A percentile compares a stretch with the other conserved stretches of the same genome.
These are phyloP conservation scores for Irineochytrium annulatum DNA, from an alignment of 192 early-diverging fungal genomes.

Conservation along the genomic window DNA sequence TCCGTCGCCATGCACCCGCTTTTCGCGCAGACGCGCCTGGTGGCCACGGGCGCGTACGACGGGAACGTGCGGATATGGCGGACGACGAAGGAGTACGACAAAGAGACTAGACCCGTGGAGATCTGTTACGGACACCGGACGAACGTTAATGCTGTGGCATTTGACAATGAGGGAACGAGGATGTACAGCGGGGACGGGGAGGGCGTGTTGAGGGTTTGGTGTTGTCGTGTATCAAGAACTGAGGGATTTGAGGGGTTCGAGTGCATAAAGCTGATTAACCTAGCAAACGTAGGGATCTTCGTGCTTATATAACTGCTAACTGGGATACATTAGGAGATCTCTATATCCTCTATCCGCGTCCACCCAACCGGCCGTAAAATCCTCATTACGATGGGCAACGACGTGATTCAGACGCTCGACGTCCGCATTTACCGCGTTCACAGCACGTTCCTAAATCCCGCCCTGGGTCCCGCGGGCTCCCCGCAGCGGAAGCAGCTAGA, in stretches of 20 bases:
- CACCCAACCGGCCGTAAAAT: conserved; percentile 37
- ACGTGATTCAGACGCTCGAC: conserved; percentile 33
- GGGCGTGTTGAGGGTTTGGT: conserved; percentile 44
- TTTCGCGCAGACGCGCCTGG: neutral
- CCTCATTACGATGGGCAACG: conserved; percentile 23
- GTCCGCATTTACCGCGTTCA: conserved; percentile 34
- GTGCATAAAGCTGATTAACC: conserved; percentile 34
- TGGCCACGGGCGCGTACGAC: conserved; percentile 42
- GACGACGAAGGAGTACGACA: neutral
- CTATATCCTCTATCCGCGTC: conserved; percentile 10
- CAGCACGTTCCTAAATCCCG: conserved; percentile 10
- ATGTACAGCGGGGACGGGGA: conserved; percentile 40
- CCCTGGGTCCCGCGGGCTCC: neutral
- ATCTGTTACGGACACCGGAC: conserved; percentile 27
- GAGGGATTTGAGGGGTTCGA: conserved; percentile 8
- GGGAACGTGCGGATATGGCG: conserved; percentile 35
- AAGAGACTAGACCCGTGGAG: conserved; percentile 11
- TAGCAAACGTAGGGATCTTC: neutral
- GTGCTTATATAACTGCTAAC: neutral
- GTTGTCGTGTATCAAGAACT: conserved; percentile 10
- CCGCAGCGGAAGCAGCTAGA: too few relatives aligned
- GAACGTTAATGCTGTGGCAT: conserved; percentile 35
- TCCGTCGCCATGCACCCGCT: conserved; percentile 28
- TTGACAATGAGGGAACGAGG: conserved; percentile 32
- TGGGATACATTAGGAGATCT: neutral